Evolutionary conservation across 2,329 filamentous ascomycete species (phyloP).

Genomic region (Colletotrichum karsti): DNA sequence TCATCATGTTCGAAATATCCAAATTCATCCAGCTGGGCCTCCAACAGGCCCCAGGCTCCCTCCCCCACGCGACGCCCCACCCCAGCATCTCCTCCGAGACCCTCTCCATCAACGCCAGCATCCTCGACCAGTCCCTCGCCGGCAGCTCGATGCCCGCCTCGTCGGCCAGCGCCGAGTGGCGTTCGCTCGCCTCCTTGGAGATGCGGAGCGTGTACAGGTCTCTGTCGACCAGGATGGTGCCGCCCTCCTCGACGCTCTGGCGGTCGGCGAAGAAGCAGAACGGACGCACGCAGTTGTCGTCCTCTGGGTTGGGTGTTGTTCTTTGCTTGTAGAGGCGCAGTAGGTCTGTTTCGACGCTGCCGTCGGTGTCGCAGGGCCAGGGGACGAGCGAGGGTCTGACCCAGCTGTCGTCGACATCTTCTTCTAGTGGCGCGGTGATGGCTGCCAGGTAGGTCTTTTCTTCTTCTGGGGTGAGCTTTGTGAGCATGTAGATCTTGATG

Average conservation of each 20-base stretch:
- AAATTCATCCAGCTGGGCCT: not conserved
- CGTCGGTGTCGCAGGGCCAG: not conserved
- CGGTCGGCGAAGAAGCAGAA: not conserved
- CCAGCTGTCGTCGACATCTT: accelerated
- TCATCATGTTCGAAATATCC: not conserved
- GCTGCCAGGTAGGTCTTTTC: not conserved
- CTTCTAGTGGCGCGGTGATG: not conserved
- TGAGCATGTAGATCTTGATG: not conserved
- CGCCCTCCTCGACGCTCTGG: not conserved
- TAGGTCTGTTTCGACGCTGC: not conserved
- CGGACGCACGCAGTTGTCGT: not conserved
- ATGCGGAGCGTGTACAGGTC: not conserved
- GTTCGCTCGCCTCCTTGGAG: not conserved
- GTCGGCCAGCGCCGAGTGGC: not conserved
- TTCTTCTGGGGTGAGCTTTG: not conserved
- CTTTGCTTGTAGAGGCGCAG: not conserved
- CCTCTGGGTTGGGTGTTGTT: no score
- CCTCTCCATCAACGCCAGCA: no score
- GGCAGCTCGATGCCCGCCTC: not conserved
- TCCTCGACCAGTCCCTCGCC: not conserved
- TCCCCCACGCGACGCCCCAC: not conserved
- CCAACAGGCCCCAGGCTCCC: not conserved
- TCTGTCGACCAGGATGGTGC: not conserved
- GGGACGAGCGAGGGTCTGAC: not conserved
- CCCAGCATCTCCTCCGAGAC: not conserved